Base-by-base conservation (phyloP, 2,329 filamentous ascomycete species). In the Colletotrichum liriopes region DNA sequence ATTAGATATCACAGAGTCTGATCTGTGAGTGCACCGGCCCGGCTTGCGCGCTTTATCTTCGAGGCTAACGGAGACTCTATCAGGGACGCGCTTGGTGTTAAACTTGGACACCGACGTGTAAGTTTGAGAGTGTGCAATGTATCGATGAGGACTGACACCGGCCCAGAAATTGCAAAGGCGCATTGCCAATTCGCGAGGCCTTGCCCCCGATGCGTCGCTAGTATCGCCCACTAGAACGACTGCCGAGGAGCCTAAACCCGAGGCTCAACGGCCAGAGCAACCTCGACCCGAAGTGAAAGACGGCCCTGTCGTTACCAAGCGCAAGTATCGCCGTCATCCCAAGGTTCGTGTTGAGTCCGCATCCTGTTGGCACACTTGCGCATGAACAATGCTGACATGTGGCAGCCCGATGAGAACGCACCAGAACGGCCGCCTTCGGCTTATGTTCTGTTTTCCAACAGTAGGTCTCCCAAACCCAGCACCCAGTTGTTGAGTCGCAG, bases 371-470 rank as follows among this genome's bases (percentile, higher is more conserved):
- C 18, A 56, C 8, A 47, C 68, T 63, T 39, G 14, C 41, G 37
- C 5, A 32, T 65, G 20, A 55, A 26, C 35, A 49, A 23, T 62
- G 20, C 63, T 59, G 59, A 67, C 41, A 32, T 45, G 20, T 35
- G 35, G 1, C 32, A 94, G 90, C 87, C 93, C 4, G 94, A 96
- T 76, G 92, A 94, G 71, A 91, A 94, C 82, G 93, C 93, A 0
- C 94, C 94, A 1, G 93, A 95, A 78, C 87, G 93, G 32, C 93
- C 94, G 1, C 93, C 93, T 0, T 96, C 93, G 5, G 94, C 93
- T 61, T 96, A 96, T 82, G 94, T 96, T 16, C 88, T 96, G 20
- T 96, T 96, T 78, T 95, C 94, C 0, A 96, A 96, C 77, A 93
- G 92, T 94, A 81, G 84, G 92, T 86, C 41, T 8, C 5, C 14